phyloP scores from a whole-genome alignment of 768 basidiomycete genomes.

The Phanerochaete carnosa region DNA sequence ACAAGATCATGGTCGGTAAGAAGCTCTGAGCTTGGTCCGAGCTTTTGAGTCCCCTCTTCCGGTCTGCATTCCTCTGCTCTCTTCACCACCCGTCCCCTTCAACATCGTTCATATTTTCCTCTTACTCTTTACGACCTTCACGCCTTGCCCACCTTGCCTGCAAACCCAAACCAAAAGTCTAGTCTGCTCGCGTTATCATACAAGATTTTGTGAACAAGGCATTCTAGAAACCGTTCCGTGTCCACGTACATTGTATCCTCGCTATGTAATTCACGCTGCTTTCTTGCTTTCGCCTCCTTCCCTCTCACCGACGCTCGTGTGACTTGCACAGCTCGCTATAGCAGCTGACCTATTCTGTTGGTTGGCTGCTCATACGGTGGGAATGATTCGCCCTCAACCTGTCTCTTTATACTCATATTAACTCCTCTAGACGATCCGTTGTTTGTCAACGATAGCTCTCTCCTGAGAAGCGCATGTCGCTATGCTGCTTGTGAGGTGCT shows the following conservation, averaged over 20 bases:
- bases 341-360: background rate
- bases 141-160: background rate
- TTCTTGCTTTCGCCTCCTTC: background rate
- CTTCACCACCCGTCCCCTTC: background rate
- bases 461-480: too few relatives aligned
- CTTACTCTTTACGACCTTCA: background rate
- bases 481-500: too few relatives aligned
- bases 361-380: background rate
- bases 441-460: too few relatives aligned
- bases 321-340: background rate
- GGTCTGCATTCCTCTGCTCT: background rate
- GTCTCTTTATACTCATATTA: background rate
- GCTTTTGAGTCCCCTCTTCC: background rate
- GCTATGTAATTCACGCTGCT: background rate
- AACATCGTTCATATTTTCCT: too few relatives aligned
- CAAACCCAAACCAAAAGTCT: background rate
- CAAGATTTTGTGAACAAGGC: background rate
- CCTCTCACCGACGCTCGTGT: background rate
- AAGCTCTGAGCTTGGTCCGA: background rate
- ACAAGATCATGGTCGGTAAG: constrained; percentile 12
- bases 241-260: background rate
- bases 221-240: too few relatives aligned
- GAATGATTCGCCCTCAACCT: background rate
- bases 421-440: background rate
- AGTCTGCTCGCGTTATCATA: background rate